These are phyloP conservation scores for Aphanomyces euteiches DNA, from an alignment of 352 stramenopile genomes.

Conservation along the genomic window DNA sequence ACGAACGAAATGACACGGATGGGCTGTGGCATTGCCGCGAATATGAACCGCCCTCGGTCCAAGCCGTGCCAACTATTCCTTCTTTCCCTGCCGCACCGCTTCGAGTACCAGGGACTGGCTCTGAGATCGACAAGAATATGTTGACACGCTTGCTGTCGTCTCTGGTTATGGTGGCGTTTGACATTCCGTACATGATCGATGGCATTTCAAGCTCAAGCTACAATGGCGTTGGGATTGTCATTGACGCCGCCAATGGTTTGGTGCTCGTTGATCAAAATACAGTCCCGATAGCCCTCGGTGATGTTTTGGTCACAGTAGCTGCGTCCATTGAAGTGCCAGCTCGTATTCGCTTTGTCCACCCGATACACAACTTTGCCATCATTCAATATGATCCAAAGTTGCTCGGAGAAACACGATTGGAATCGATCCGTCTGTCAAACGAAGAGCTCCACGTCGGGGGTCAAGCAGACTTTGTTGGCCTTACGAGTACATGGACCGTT, in stretches of 20 bases:
- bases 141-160: slow-evolving; percentile 72
- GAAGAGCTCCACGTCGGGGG: slow-evolving; percentile 69
- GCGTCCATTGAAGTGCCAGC: slow-evolving; percentile 83
- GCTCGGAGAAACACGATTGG: slow-evolving; percentile 57
- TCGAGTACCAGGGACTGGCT: slow-evolving; percentile 63
- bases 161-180: slow-evolving; percentile 89
- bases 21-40: slow-evolving; percentile 53
- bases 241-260: slow-evolving; percentile 77
- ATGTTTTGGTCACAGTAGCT: slow-evolving; percentile 85
- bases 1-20: slow-evolving; percentile 63
- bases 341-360: slow-evolving; percentile 88
- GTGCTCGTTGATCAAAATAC: slow-evolving; percentile 93
- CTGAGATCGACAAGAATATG: slow-evolving; percentile 34
- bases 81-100: slow-evolving; percentile 54
- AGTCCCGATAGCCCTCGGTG: slow-evolving; percentile 79
- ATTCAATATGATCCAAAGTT: slow-evolving; percentile 83
- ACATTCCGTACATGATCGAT: slow-evolving; percentile 90
- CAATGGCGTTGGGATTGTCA: slow-evolving; percentile 83
- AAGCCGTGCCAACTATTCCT: slow-evolving; percentile 39
- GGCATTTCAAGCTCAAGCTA: slow-evolving; percentile 87
- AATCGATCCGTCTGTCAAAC: slow-evolving; percentile 56
- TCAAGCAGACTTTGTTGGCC: slow-evolving; percentile 72
- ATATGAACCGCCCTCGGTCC: slow-evolving; percentile 4
- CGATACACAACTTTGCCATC: slow-evolving; percentile 89
- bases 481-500: slow-evolving; percentile 84